Conservation (phyloP, 345 rosid genomes). For the rapeseed (Brassica napus) region DNA sequence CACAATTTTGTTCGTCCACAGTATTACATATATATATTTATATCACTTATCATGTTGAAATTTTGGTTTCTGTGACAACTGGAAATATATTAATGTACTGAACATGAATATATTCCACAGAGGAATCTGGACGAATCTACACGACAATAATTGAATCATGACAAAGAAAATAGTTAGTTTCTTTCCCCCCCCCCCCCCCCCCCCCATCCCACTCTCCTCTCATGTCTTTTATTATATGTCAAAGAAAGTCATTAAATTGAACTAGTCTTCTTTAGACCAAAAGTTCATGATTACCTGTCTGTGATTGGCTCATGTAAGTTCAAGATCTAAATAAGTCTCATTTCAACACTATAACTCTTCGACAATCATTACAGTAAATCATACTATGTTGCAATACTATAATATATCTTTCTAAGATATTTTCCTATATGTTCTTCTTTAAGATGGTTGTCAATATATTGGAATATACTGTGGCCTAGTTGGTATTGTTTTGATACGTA, state of each 20-base stretch:
- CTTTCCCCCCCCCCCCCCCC: background rate
- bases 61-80: background rate
- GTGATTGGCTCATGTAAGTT: conserved; percentile 22
- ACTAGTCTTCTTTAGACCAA: conserved; percentile 1
- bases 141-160: background rate
- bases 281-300: conserved; percentile 3
- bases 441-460: background rate
- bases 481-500: background rate
- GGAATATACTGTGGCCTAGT: background rate
- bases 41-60: too few relatives aligned
- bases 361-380: conserved; percentile 26
- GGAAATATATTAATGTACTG: background rate
- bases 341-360: conserved; percentile 19
- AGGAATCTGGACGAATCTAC: background rate
- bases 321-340: conserved; percentile 29
- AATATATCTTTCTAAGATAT: conserved; percentile 16
- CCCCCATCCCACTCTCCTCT: background rate
- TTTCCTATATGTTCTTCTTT: conserved; percentile 3
- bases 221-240: conserved; percentile 1
- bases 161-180: background rate
- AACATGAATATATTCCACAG: background rate
- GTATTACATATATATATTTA: too few relatives aligned
- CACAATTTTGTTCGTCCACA: too few relatives aligned
- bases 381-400: background rate
- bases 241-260: conserved; percentile 18